phyloP scores from a whole-genome alignment of 306 rosid genomes.

The Vicia villosa region DNA sequence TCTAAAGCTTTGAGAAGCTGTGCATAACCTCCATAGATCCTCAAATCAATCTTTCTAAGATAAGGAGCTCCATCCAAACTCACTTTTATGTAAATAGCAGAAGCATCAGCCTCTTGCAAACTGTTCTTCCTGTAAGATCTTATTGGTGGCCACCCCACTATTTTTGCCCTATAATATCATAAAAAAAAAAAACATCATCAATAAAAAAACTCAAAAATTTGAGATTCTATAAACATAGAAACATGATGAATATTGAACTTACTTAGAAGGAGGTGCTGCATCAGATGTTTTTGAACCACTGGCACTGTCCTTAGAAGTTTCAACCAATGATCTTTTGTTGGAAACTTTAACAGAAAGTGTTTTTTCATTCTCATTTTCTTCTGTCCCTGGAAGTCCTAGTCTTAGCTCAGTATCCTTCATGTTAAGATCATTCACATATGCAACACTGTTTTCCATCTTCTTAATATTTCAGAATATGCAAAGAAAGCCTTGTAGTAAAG shows the following conservation, averaged over 20 bases:
- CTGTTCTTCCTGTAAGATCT: constrained; percentile 74
- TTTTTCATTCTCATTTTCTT: constrained; percentile 37
- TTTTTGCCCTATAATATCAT: constrained; percentile 61
- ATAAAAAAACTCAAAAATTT: not conserved
- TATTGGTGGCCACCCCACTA: constrained; percentile 97
- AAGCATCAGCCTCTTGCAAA: constrained; percentile 59
- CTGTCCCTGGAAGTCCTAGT: constrained; percentile 76
- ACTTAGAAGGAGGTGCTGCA: constrained; percentile 71
- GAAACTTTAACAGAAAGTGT: constrained; percentile 21
- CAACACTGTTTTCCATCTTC: constrained; percentile 55
- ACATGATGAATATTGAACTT: constrained; percentile 25
- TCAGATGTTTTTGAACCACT: constrained; percentile 44
- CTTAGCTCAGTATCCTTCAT: constrained; percentile 86
- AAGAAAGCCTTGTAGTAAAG: not conserved
- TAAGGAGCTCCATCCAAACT: constrained; percentile 99
- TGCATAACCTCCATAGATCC: constrained; percentile 58
- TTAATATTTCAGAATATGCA: not conserved
- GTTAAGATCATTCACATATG: constrained; percentile 62
- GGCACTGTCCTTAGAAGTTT: constrained; percentile 38
- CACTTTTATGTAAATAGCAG: constrained; percentile 77
- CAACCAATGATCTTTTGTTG: constrained; percentile 63
- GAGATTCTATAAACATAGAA: not conserved
- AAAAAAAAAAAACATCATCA: not conserved
- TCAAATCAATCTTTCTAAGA: constrained; percentile 84
- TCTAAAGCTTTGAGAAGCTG: constrained; percentile 73